phyloP scores from a whole-genome alignment of 2,329 filamentous ascomycete species.

The Pseudogymnoascus sp. region DNA sequence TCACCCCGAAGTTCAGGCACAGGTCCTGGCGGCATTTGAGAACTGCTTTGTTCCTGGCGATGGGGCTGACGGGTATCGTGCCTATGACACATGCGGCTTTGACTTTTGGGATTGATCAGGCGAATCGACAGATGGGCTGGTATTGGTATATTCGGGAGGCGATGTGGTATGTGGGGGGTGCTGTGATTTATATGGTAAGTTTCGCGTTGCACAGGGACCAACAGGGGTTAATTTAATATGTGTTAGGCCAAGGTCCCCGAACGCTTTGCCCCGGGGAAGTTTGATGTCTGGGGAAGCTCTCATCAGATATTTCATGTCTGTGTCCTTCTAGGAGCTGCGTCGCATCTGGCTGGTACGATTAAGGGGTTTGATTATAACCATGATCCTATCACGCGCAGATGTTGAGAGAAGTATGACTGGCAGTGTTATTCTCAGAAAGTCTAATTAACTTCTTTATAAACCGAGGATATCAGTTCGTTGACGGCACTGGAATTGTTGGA shows the following conservation, averaged over 20 bases:
- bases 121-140: not conserved
- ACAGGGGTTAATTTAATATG: not conserved
- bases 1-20: slow-evolving; percentile 4
- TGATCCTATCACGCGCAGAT: not conserved
- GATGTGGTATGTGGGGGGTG: not conserved
- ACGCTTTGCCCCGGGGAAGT: not conserved
- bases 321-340: not conserved
- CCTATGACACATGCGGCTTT: not conserved
- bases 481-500: not conserved
- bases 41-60: not conserved
- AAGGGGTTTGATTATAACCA: slow-evolving; percentile 1
- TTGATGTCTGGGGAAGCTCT: not conserved
- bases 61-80: slow-evolving; percentile 6
- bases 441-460: not conserved
- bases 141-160: slow-evolving; percentile 2
- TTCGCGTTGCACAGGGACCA: too few relatives aligned
- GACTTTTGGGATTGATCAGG: not conserved
- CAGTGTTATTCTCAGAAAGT: not conserved
- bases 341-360: not conserved
- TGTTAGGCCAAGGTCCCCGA: not conserved
- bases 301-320: slow-evolving; percentile 5
- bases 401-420: slow-evolving; percentile 2
- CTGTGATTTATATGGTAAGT: not conserved
- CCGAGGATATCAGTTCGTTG: not conserved
- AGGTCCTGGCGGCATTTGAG: not conserved